phyloP scores from a whole-genome alignment of 306 rosid species.

The Carpinus fangiana region DNA sequence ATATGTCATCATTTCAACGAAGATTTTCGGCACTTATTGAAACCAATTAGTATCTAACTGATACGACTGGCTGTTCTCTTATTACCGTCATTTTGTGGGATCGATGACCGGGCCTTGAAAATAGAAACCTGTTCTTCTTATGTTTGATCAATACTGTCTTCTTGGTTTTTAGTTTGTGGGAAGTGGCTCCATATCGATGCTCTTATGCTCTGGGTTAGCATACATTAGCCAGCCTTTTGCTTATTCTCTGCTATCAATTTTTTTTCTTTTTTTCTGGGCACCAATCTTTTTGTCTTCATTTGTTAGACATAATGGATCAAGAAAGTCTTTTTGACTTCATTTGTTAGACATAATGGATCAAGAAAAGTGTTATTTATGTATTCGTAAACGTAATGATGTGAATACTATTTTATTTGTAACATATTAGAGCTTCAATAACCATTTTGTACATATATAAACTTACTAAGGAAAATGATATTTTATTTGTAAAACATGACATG shows the following conservation, averaged over 20 bases:
- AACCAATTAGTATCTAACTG: neutral
- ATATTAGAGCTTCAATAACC: neutral
- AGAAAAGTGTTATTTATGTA: neutral
- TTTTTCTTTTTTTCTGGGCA: neutral
- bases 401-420: neutral
- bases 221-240: neutral
- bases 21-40: neutral
- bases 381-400: neutral
- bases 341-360: neutral
- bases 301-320: neutral
- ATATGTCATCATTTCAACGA: neutral
- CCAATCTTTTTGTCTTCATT: neutral
- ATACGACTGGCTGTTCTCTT: neutral
- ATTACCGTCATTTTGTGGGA: neutral
- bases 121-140: conserved; percentile 1
- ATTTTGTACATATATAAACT: neutral
- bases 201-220: neutral
- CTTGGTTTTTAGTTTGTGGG: neutral
- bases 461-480: neutral
- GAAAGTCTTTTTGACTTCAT: neutral
- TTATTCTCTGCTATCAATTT: neutral
- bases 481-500: conserved; percentile 1
- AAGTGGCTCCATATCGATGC: neutral
- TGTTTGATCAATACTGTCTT: neutral
- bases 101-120: neutral